Evolutionary conservation across 1,284 basidiomycete species (phyloP), one percentile per base, ranked within the genome.

Genomic region (Malassezia yamatoensis): DNA sequence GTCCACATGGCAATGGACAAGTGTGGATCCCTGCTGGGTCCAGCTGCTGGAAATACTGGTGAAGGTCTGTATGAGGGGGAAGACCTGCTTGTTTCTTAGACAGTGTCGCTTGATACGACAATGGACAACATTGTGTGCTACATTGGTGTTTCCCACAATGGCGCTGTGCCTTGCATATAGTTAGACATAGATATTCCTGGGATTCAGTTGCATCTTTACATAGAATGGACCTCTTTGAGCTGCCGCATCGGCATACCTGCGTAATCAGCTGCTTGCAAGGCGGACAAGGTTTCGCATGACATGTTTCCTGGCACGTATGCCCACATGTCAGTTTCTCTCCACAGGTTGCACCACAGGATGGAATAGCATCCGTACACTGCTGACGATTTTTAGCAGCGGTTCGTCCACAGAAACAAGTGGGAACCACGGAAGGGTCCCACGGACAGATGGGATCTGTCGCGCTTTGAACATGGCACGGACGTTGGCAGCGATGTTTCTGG

Each of bases 191-290:
- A 32, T 45, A 49, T 11, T 51, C 41, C 61, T 53, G 40, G 66
- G 24, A 29, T 29, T 63, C 35, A 53, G 51, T 47, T 60, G 61
- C 16, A 34, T 29, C 21, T 57, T 54, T 44, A 64, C 66, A 53
- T 55, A 46, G 41, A 60, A 73, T 6, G 59, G 43, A 13, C 46
- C 65, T 61, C 54, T 67, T 70, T 24, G 62, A 63, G 43, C 68
- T 66, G 36, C 70, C 70, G 44, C 72, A 74, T 16, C 72, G 67
- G 45, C 72, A 74, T 8, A 71, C 71, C n/a, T 65, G 65, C 49
- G 63, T 55, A 13, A 69, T 62, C 4, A 57, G 54, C 15, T 61
- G 62, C 11, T 45, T 41, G 43, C 72, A 74, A 12, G 69, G 68
- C 18, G 72, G 68, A 46, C 72, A 74, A 2, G 54, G 41, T 5